A percentile compares a stretch with the other conserved stretches of the same genome.
phyloP scores from a whole-genome alignment of 129 eudicot genomes.

The Escallonia rubra region DNA sequence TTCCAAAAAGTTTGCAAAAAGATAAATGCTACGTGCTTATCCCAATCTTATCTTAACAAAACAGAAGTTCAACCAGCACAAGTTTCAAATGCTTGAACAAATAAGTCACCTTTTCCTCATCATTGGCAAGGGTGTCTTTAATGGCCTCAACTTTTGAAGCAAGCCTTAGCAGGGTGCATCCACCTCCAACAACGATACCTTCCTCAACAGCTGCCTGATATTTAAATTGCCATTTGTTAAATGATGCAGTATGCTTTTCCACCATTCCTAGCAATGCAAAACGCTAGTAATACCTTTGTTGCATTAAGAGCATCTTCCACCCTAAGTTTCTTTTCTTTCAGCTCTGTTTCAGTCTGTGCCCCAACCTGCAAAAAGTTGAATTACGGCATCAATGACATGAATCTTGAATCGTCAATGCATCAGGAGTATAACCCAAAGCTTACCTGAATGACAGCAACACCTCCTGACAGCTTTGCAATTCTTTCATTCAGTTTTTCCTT shows the following conservation, averaged over 20 bases:
- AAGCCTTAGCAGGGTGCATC: slow-evolving; percentile 67
- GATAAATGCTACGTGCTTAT: no score
- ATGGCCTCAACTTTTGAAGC: slow-evolving; percentile 71
- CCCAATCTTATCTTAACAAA: no score
- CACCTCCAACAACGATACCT: slow-evolving; percentile 85
- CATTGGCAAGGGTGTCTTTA: slow-evolving; percentile 57
- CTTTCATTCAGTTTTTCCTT: slow-evolving; percentile 67
- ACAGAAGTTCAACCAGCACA: no score
- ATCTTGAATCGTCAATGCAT: neutral
- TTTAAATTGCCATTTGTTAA: slow-evolving; percentile 1
- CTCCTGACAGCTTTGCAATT: slow-evolving; percentile 77
- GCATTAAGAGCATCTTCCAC: slow-evolving; percentile 83
- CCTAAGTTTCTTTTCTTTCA: slow-evolving; percentile 66
- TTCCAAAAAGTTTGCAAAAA: no score
- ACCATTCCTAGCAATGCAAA: no score
- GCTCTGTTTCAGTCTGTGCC: slow-evolving; percentile 80
- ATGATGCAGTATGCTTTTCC: no score
- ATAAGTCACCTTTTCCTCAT: slow-evolving; percentile 55
- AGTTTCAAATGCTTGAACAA: no score
- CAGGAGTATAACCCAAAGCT: slow-evolving; percentile 4
- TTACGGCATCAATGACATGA: neutral
- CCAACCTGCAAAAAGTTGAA: slow-evolving; percentile 40
- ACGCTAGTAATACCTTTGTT: slow-evolving; percentile 44
- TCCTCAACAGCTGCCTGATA: slow-evolving; percentile 82
- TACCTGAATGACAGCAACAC: slow-evolving; percentile 76